Evolutionary conservation across 768 basidiomycete species (phyloP), one percentile per base, ranked within the genome.

Genomic region (Lyophyllum shimeji): DNA sequence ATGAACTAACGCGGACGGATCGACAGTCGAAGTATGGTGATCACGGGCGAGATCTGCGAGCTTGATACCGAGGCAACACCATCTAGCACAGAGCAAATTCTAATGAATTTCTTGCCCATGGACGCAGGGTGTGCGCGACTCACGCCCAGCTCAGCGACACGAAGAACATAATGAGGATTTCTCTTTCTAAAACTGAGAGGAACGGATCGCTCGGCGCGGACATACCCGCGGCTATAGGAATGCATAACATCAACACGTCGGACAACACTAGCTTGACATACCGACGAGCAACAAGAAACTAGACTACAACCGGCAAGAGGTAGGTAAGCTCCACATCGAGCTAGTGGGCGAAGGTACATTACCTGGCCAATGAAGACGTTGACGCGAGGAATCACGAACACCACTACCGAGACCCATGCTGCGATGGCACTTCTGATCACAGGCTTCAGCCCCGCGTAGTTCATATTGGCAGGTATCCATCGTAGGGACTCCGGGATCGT

Each of bases 131-230:
- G 11, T 45, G 15, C 17, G n/a, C 12, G 17, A 78, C 84, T 66
- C 59, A 86, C 86, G 80, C 87, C 86, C 86, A 90, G 24, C 76
- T 74, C 8, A 75, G 18, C 1, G 72, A 59, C 0, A 78, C 78
- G 45, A 84, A 82, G 0, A 74, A 18, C 5, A 88, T 56, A 33
- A 85, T 80, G 6, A 81, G 71, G 8, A 81, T 43, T 63, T 90
- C 87, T 1, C 86, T 82, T 63, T 90, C 88, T 13, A 88, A 64
- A 3, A 86, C 85, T 3, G 78, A 74, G n/a, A 87, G 71, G 62
- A 90, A 88, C 0, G 87, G 85, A 52, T 87, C 87, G 20, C 64
- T 72, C 0, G 89, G 87, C 0, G 89, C 85, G 3, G 85, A 86
- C 2, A 91, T 60, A 59, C 90, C 81, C 0, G 83, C 71, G 3